These are phyloP conservation scores for Coemansia sp. DNA, from an alignment of 192 early-diverging fungal species.

Conservation along the genomic window DNA sequence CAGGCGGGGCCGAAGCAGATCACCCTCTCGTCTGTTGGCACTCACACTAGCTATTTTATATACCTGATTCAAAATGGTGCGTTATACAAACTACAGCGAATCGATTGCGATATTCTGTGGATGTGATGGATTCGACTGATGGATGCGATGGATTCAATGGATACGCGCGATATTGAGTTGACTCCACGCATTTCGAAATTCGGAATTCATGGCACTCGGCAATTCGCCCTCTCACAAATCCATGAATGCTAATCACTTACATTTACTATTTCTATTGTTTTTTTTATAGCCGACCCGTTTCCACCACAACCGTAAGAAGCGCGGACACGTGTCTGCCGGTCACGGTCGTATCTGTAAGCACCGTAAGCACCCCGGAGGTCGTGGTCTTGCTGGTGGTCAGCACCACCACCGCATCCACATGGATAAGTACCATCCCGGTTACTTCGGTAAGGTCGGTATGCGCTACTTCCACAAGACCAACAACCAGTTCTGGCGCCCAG, in stretches of 20 bases:
- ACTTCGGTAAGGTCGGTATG: conserved; percentile 99
- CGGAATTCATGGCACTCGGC: background rate
- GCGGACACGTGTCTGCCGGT: conserved; percentile 99
- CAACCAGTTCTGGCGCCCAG: conserved; percentile 82
- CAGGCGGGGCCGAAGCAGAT: conserved; percentile 5
- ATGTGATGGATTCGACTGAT: conserved; percentile 15
- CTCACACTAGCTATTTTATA: conserved; percentile 17
- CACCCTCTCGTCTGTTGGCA: conserved; percentile 26
- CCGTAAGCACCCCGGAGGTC: conserved; percentile 99
- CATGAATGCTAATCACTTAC: background rate
- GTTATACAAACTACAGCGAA: conserved; percentile 15
- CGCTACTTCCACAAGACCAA: conserved; percentile 97
- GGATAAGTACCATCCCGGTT: conserved; percentile 99
- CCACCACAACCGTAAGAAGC: conserved; percentile 75
- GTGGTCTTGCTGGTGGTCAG: conserved; percentile 99
- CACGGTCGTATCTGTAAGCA: conserved; percentile 99
- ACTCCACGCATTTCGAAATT: background rate
- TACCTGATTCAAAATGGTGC: conserved; percentile 45
- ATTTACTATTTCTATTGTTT: background rate
- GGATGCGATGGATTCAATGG: conserved; percentile 18
- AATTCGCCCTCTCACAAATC: background rate
- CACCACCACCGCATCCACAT: conserved; percentile 99
- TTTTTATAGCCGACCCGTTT: conserved; percentile 58
- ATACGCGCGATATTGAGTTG: background rate
- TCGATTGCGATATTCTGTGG: conserved; percentile 1